Evolutionary conservation across 2,329 filamentous ascomycete genomes (phyloP).

Genomic region (Trichophyton benhamiae): DNA sequence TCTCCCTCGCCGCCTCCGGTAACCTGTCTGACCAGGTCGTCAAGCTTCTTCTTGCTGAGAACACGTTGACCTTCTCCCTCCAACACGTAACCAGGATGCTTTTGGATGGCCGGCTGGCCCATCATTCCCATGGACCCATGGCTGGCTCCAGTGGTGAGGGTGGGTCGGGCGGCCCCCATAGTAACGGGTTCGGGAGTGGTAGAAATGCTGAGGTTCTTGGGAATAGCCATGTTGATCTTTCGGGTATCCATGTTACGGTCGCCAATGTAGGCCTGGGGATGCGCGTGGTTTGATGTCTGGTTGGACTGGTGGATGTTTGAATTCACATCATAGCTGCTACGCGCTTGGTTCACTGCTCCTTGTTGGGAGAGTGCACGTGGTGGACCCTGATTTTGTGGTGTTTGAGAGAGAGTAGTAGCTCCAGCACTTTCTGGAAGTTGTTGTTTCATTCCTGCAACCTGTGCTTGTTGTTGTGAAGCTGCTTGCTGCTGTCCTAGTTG

Average conservation of each 20-base stretch:
- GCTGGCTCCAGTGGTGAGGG: conserved; percentile 62
- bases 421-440: conserved; percentile 24
- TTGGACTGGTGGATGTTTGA: conserved; percentile 17
- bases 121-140: conserved; percentile 70
- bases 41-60: conserved; percentile 93
- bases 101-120: conserved; percentile 72
- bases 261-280: conserved; percentile 30
- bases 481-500: conserved; percentile 13
- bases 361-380: conserved; percentile 35
- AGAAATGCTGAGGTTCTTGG: conserved; percentile 63
- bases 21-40: conserved; percentile 88
- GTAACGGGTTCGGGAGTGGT: conserved; percentile 57
- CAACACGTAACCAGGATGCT: conserved; percentile 70
- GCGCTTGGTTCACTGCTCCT: conserved; percentile 35
- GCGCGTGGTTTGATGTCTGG: conserved; percentile 24
- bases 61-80: conserved; percentile 88
- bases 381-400: conserved; percentile 24
- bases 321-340: conserved; percentile 29
- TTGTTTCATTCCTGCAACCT: conserved; percentile 23
- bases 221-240: conserved; percentile 62
- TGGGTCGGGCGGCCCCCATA: conserved; percentile 65
- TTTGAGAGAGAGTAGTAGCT: conserved; percentile 20
- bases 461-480: conserved; percentile 16
- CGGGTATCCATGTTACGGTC: conserved; percentile 27
- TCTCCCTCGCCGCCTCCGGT: conserved; percentile 69